phyloP scores from a whole-genome alignment of 805 yeast species.

The Cyberlindnera euphorbiae region DNA sequence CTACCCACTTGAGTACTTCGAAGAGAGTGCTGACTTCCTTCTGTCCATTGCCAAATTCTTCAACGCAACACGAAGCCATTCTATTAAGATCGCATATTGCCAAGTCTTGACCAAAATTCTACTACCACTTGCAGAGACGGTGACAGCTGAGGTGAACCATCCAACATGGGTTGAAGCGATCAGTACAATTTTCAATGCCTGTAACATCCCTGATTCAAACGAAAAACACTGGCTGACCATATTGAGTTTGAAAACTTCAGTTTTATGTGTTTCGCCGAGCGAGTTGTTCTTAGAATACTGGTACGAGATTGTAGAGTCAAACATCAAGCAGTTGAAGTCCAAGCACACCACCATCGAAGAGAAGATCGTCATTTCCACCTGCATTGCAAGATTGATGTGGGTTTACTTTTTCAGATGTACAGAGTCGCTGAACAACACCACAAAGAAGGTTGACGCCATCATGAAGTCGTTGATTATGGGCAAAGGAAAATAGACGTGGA shows the following conservation, averaged over 20 bases:
- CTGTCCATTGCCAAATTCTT: constrained; percentile 85
- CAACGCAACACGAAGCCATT: constrained; percentile 54
- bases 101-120: constrained; percentile 75
- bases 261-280: constrained; percentile 75
- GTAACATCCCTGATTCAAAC: constrained; percentile 38
- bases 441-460: constrained; percentile 67
- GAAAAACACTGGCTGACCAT: constrained; percentile 62
- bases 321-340: constrained; percentile 58
- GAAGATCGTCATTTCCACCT: constrained; percentile 54
- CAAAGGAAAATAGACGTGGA: constrained; percentile 71
- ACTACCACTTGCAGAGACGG: constrained; percentile 74
- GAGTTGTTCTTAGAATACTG: constrained; percentile 69
- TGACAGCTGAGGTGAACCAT: constrained; percentile 93
- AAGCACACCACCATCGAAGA: constrained; percentile 40
- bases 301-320: constrained; percentile 62
- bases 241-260: constrained; percentile 62
- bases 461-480: constrained; percentile 52
- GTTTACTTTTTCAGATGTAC: constrained; percentile 81
- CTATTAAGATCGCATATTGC: constrained; percentile 72
- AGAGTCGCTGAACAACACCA: constrained; percentile 84
- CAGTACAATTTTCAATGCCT: constrained; percentile 50
- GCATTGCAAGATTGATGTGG: constrained; percentile 79
- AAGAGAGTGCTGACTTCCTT: constrained; percentile 88
- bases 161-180: constrained; percentile 92
- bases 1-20: constrained; percentile 85